A percentile compares a stretch with the other conserved stretches of the same genome.
Evolutionary conservation across 2,329 filamentous ascomycete genomes (phyloP).

Genomic region (Aspergillus jensenii): DNA sequence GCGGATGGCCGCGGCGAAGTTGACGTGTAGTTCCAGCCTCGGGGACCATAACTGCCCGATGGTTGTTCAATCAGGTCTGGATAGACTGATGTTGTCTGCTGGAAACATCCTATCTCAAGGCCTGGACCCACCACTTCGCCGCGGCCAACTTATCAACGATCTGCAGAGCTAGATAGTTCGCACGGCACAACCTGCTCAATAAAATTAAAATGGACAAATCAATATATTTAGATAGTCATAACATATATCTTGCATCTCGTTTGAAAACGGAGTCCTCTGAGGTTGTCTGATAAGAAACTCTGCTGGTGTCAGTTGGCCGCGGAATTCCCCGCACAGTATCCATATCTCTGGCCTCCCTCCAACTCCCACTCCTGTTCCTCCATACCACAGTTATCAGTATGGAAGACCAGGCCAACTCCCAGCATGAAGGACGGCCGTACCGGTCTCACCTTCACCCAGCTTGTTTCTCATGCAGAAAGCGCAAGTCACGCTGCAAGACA

Average conservation of each 20-base stretch:
- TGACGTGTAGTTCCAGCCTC: background rate
- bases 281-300: background rate
- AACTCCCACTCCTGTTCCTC: background rate
- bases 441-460: constrained; percentile 56
- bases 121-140: background rate
- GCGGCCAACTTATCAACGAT: background rate
- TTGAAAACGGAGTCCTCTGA: background rate
- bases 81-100: too few relatives aligned
- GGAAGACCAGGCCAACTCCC: constrained; percentile 8
- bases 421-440: constrained; percentile 45
- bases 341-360: background rate
- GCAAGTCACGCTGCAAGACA: constrained; percentile 56
- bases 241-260: background rate
- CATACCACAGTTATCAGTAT: background rate
- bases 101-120: background rate
- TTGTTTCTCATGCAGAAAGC: constrained; percentile 53
- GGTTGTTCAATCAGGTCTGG: too few relatives aligned
- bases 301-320: background rate
- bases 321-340: background rate
- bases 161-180: too few relatives aligned
- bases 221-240: background rate
- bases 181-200: too few relatives aligned
- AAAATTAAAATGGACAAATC: background rate
- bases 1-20: background rate
- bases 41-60: too few relatives aligned